Base-by-base conservation (phyloP, 2,329 filamentous ascomycete species). In the Pseudocercospora pini-densiflorae region DNA sequence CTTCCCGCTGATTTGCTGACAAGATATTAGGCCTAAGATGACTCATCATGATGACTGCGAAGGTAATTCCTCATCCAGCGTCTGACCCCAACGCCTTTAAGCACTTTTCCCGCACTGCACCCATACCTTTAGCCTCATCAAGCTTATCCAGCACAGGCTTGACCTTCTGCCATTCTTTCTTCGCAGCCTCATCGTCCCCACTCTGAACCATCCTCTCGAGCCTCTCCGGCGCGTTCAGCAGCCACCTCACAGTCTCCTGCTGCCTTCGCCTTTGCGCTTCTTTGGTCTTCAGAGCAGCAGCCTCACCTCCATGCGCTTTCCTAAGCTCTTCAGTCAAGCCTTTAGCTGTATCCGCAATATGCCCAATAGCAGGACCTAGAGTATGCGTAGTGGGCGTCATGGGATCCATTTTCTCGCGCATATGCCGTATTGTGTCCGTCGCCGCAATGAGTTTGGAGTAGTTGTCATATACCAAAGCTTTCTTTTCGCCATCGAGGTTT, bases 381-480 rank as follows among this genome's bases (percentile, higher is more conserved):
- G 89, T 92, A 54, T 88, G 89, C 1, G 89, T 90, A 78, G 91
- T 89, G 1, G 91, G 90, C 66, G 90, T 90, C 55, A 93, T 77
- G 3, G 90, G 91, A 73, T 93, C 91, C 91, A 94, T 94, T 70
- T 89, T 92, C 33, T 87, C 85, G 65, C 92, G 85, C 92, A 95
- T 94, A 83, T 92, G 93, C 59, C 92, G 87, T 75, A 99, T 99
- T 2, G 94, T 98, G 79, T 97, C 94, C 10, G 96, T 97, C 0
- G 95, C 95, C n/a, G 90, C 88, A 71, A 99, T 97, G 71, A 99
- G 82, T 81, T 98, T 98, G 72, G 91, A 95, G 79, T 98, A 99
- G 77, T 99, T 99, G 78, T 99, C 94, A 79, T 99, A 99, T 4
- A 99, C 95, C 68, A 99, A 82, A 1, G 94, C 94, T 81, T 99